Percentiles rank a stretch among this genome's conserved stretches.
Evolutionary conservation across 352 stramenopile genomes (phyloP).

Genomic region (Globisporangium polare): DNA sequence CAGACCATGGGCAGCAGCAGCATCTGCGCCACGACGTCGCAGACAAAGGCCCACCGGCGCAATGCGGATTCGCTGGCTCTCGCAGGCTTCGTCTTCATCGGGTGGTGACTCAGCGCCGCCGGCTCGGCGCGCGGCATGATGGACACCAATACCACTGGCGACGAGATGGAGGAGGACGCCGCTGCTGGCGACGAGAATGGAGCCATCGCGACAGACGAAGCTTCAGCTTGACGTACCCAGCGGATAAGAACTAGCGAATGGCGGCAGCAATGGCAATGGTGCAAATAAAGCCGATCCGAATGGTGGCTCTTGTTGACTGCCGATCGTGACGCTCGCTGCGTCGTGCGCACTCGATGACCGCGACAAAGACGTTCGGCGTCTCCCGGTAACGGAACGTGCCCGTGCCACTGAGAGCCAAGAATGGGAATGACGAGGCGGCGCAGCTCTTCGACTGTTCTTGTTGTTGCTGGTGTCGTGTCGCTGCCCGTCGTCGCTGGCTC

Average conservation of each 20-base stretch:
- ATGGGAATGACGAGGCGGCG: constrained; percentile 8
- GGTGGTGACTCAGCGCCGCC: background rate
- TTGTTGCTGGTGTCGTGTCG: background rate
- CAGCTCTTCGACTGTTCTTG: background rate
- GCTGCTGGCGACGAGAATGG: background rate
- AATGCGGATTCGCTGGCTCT: background rate
- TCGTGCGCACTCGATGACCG: background rate
- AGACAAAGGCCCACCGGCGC: constrained; percentile 21
- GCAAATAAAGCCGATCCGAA: background rate
- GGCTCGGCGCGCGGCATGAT: constrained; percentile 10
- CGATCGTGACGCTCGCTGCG: constrained; percentile 10
- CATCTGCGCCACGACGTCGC: constrained; percentile 38
- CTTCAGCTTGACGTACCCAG: background rate
- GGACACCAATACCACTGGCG: constrained; percentile 3
- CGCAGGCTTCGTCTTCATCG: background rate
- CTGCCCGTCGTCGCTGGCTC: background rate
- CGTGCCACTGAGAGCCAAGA: background rate
- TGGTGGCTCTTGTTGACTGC: background rate
- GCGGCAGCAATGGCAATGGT: background rate
- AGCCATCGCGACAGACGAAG: background rate
- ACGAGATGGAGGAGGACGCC: background rate
- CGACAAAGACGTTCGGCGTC: no score
- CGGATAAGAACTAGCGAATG: background rate
- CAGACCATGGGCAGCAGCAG: constrained; percentile 64
- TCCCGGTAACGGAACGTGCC: background rate